A percentile compares a stretch with the other conserved stretches of the same genome.
Evolutionary conservation across 495 filamentous ascomycete genomes (phyloP).

Genomic region (Trichoderma asperelloides): DNA sequence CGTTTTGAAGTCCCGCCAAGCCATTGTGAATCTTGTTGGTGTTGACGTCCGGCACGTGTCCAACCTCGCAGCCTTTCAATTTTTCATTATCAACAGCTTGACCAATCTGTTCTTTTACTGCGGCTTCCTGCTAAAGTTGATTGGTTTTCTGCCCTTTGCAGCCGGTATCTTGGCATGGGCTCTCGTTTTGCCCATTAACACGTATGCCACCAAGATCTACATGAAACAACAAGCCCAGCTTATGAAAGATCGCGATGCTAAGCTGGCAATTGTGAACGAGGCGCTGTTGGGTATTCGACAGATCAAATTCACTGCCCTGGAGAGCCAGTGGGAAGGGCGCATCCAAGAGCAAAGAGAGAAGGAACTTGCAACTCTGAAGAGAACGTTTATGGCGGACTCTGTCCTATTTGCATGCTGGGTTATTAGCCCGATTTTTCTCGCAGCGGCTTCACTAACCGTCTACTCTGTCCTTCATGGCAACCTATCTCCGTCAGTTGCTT

Average conservation of each 20-base stretch:
- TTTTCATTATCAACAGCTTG: constrained; percentile 51
- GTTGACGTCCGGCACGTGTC: constrained; percentile 68
- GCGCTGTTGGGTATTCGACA: constrained; percentile 77
- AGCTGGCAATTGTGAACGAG: constrained; percentile 71
- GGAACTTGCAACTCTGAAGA: constrained; percentile 60
- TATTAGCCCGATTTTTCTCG: constrained; percentile 61
- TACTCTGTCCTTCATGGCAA: constrained; percentile 55
- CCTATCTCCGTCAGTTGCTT: constrained; percentile 66
- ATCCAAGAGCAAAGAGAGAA: constrained; percentile 55
- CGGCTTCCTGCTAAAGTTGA: constrained; percentile 54
- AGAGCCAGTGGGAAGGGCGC: constrained; percentile 68
- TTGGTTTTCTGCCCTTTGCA: constrained; percentile 64
- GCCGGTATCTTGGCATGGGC: constrained; percentile 58
- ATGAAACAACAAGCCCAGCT: constrained; percentile 56
- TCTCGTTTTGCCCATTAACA: constrained; percentile 59
- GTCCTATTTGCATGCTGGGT: constrained; percentile 61
- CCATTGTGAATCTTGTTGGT: constrained; percentile 70
- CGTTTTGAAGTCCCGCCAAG: constrained; percentile 31
- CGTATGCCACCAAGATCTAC: constrained; percentile 59
- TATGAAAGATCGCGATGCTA: constrained; percentile 73
- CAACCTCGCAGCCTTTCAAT: constrained; percentile 58
- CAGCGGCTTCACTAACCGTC: constrained; percentile 58
- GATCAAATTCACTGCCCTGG: constrained; percentile 82
- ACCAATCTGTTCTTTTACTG: constrained; percentile 57
- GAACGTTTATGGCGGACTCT: constrained; percentile 50